Conservation (phyloP, 306 rosid species). For the Quillaja saponaria region DNA sequence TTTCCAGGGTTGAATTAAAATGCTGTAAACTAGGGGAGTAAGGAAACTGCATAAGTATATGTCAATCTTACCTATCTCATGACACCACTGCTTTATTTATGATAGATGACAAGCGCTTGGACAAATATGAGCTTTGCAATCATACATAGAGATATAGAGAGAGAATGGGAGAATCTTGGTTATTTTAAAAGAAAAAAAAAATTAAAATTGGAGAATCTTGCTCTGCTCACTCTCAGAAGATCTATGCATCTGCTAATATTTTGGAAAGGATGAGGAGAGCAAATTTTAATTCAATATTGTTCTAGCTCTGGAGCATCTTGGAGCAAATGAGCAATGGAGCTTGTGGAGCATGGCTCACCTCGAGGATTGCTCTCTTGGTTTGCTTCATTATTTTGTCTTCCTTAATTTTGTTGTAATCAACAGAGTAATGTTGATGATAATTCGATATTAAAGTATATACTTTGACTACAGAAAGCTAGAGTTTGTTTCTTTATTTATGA, state of each 20-base stretch:
- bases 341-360: conserved; percentile 99
- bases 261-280: conserved; percentile 96
- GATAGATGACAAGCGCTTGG: conserved; percentile 99
- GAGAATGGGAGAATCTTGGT: conserved; percentile 99
- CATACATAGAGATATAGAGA: conserved; percentile 97
- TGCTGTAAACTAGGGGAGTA: conserved; percentile 68
- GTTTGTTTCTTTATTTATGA: conserved; percentile 27
- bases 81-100: conserved; percentile 98
- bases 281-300: conserved; percentile 82
- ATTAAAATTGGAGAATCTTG: conserved; percentile 95
- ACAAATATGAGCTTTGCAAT: conserved; percentile 99
- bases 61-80: conserved; percentile 79
- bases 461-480: conserved; percentile 25
- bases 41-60: conserved; percentile 83
- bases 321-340: conserved; percentile 99
- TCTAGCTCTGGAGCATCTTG: conserved; percentile 98
- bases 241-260: conserved; percentile 80
- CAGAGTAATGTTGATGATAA: conserved; percentile 47
- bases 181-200: conserved; percentile 62
- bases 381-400: conserved; percentile 91
- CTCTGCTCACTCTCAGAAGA: conserved; percentile 97
- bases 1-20: conserved; percentile 51
- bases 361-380: conserved; percentile 99
- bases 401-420: conserved; percentile 57
- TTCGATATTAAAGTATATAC: conserved; percentile 38